phyloP scores from a whole-genome alignment of 257 asterid genomes.

The Fraxinus cuspidata region DNA sequence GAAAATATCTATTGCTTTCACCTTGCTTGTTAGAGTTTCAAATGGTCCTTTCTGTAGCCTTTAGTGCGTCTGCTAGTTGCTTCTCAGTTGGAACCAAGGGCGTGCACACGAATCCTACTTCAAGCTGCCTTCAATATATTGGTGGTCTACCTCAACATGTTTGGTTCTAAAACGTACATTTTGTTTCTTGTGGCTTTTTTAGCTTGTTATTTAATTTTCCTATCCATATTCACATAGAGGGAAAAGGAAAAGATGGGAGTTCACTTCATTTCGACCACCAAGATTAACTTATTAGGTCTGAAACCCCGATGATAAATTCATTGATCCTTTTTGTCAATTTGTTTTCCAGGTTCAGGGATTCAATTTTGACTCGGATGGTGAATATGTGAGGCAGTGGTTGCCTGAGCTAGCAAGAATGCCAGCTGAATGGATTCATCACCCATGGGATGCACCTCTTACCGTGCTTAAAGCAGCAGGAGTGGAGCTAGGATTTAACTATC shows the following conservation, averaged over 20 bases:
- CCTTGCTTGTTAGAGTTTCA: background rate
- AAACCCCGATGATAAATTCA: background rate
- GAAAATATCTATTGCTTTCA: background rate
- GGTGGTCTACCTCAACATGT: background rate
- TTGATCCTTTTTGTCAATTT: background rate
- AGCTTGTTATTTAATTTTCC: background rate
- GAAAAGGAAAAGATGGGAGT: background rate
- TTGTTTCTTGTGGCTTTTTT: background rate
- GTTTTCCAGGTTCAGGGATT: conserved; percentile 83
- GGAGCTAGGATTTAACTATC: conserved; percentile 82
- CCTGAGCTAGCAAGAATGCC: conserved; percentile 94
- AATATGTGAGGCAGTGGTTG: conserved; percentile 81
- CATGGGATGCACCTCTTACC: conserved; percentile 77
- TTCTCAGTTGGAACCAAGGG: background rate
- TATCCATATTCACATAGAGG: background rate
- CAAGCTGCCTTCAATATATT: background rate
- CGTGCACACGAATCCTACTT: background rate
- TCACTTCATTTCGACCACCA: background rate
- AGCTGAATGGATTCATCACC: conserved; percentile 92
- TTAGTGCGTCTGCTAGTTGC: background rate
- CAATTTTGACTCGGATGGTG: conserved; percentile 81
- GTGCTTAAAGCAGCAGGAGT: conserved; percentile 82
- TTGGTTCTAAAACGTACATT: background rate
- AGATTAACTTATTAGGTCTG: background rate
- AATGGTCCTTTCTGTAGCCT: background rate